Evolutionary conservation across 1,139 yeast genomes (phyloP), one percentile per base, ranked within the genome.

Genomic region (Taphrina communis): DNA sequence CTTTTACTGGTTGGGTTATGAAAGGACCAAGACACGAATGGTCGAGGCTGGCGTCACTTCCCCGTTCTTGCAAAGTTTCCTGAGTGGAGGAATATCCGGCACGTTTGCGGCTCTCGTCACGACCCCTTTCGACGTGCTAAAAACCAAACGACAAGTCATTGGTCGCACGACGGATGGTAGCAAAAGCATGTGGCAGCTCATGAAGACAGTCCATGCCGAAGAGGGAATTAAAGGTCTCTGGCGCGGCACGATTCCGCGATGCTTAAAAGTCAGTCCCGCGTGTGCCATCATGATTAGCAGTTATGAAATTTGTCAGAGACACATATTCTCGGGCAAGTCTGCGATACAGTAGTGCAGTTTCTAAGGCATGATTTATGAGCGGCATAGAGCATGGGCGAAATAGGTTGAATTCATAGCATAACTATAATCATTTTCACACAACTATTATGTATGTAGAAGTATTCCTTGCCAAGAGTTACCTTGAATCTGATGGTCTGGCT

Each of bases 241-340:
- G 76, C 89, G 90, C 51, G 99, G 99, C 0, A 80, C 92, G 55
- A 82, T 86, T 1, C 98, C 98, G 0, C 83, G 99, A 73, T 85
- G 94, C 9, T 80, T 93, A 77, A 94, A 94, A 76, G 89, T 94
- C 53, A 97, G 97, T 0, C 99, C 99, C 2, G 89, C 97, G 12
- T 94, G 99, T 83, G 99, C 99, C 1, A 94, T 94, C 50, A 95
- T 94, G 99, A 93, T 94, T 66, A 90, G 98, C 1, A 89, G 96
- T 57, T 94, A 94, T 77, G 99, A 94, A 77, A 82, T 93, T 66
- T 90, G 96, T 42, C 95, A 95, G 31, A 61, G 65, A 53, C 58
- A 53, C 44, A 53, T 53, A 7, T 53, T 53, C 21, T 41, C 58
- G 42, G 58, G 58, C 17, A 35, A 53, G 35, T 53, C 58, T 17